phyloP scores from a whole-genome alignment of 2,329 filamentous ascomycete genomes.

The Escovopsis sp. region DNA sequence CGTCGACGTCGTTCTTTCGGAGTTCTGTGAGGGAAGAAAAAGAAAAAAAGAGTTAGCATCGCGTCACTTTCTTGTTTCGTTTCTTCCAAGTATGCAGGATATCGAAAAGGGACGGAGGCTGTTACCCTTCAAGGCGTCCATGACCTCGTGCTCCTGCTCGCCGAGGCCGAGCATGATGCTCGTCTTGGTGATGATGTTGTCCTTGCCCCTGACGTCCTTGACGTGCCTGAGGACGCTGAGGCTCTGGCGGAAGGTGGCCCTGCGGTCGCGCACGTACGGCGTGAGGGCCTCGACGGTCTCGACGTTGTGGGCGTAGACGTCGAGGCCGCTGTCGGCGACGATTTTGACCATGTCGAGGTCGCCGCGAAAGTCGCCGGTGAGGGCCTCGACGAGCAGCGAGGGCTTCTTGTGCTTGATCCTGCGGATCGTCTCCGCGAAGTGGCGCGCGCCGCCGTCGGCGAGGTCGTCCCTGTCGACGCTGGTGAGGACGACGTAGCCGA shows the following conservation, averaged over 20 bases:
- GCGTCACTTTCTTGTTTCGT: not conserved
- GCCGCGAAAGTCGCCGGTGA: conserved; percentile 79
- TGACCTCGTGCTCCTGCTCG: conserved; percentile 77
- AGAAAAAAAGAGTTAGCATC: not conserved
- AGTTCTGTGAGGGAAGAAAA: conserved; percentile 39
- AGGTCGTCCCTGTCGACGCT: conserved; percentile 90
- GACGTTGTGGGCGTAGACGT: conserved; percentile 95
- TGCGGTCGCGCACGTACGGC: conserved; percentile 74
- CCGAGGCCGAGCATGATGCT: conserved; percentile 93
- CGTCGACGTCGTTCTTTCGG: conserved; percentile 67
- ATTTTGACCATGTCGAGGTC: conserved; percentile 74
- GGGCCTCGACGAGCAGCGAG: conserved; percentile 62
- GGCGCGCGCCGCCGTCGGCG: conserved; percentile 69
- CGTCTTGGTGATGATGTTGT: conserved; percentile 89
- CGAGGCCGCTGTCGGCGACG: conserved; percentile 75
- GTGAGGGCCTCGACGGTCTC: conserved; percentile 90
- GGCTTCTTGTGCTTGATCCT: conserved; percentile 81
- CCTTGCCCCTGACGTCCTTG: conserved; percentile 54
- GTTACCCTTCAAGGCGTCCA: conserved; percentile 56
- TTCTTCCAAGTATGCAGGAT: too few species aligned
- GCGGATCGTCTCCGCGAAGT: conserved; percentile 87
- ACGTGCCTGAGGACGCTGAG: conserved; percentile 65
- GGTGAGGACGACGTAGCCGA: conserved; percentile 92
- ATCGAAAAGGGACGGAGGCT: too few species aligned
- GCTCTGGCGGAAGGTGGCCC: conserved; percentile 80